phyloP scores from a whole-genome alignment of 768 basidiomycete species.

The Rhodotorula sphaerocarpa region DNA sequence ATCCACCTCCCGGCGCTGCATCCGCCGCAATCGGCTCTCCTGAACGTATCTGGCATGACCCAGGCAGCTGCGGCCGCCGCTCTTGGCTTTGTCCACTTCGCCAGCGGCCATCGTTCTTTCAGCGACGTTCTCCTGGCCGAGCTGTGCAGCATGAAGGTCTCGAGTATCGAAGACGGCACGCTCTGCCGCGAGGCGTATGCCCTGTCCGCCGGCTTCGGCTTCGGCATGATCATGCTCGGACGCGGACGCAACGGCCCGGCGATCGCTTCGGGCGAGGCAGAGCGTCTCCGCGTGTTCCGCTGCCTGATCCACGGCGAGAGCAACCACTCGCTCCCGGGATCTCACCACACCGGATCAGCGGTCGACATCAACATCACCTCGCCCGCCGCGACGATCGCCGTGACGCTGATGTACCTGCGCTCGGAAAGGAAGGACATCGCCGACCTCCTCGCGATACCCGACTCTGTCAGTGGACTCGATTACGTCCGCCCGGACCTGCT shows the following conservation, averaged over 20 bases:
- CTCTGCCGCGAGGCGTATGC: constrained; percentile 90
- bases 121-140: constrained; percentile 84
- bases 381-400: constrained; percentile 77
- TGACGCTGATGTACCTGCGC: constrained; percentile 86
- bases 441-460: constrained; percentile 72
- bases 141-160: constrained; percentile 66
- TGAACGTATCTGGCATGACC: constrained; percentile 80
- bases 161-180: constrained; percentile 71
- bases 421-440: constrained; percentile 78
- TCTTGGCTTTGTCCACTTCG: constrained; percentile 81
- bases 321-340: neutral
- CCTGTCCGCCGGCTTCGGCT: constrained; percentile 74
- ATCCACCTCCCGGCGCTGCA: constrained; percentile 89
- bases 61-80: constrained; percentile 82
- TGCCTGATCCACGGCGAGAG: constrained; percentile 26
- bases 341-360: neutral
- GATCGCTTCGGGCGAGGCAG: constrained; percentile 52
- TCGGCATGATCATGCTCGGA: constrained; percentile 94
- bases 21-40: constrained; percentile 72
- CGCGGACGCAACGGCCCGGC: constrained; percentile 58
- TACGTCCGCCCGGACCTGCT: constrained; percentile 81
- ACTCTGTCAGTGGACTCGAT: constrained; percentile 68
- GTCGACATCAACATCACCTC: constrained; percentile 87
- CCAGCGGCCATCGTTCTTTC: constrained; percentile 78
- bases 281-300: constrained; percentile 19